Evolutionary conservation across 2,329 filamentous ascomycete genomes (phyloP), one percentile per base, ranked within the genome.

Genomic region (Didymella pinodella): DNA sequence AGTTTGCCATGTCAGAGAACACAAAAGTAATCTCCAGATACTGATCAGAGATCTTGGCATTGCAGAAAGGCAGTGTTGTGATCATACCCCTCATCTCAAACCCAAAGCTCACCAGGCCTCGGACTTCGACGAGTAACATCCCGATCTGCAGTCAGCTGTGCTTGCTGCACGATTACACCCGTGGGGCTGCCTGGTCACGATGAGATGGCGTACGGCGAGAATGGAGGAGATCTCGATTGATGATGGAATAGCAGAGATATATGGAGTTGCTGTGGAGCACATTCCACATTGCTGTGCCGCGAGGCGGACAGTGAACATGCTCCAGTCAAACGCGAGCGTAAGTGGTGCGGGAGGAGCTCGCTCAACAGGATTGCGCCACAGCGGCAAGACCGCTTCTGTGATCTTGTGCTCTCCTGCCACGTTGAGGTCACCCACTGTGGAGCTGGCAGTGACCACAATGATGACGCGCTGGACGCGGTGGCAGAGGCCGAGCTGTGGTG

Each of bases 401-500:
- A 51, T 48, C 60, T 52, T 54, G 54, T 63, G 55, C 53, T 54
- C 47, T 44, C 49, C 28, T 63, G 55, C 63, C 55, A 59, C 47
- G 55, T 63, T 61, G 52, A 53, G 49, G 45, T 25, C 18, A 14
- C 43, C 26, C n/a, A n/a, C 25, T 40, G 44, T 57, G 43, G 7
- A 52, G 28, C 34, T 48, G 12, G 34, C 43, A 14, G 47, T 29
- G 46, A 31, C 56, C 56, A 59, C 48, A 43, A 64, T 66, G 43
- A 64, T 66, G 65, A 67, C 57, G 57, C 50, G 26, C 18, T 46
- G 62, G 64, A 66, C 62, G 28, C 34, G 55, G 65, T 65, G 60
- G 65, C 59, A 62, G 46, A 44, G 48, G 26, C 47, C 29, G 11
- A 20, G 29, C 48, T 58, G 20, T 34, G 36, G 28, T 43, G 49